Evolutionary conservation across 2,329 filamentous ascomycete genomes (phyloP).

Genomic region (Xylariaceae sp.): DNA sequence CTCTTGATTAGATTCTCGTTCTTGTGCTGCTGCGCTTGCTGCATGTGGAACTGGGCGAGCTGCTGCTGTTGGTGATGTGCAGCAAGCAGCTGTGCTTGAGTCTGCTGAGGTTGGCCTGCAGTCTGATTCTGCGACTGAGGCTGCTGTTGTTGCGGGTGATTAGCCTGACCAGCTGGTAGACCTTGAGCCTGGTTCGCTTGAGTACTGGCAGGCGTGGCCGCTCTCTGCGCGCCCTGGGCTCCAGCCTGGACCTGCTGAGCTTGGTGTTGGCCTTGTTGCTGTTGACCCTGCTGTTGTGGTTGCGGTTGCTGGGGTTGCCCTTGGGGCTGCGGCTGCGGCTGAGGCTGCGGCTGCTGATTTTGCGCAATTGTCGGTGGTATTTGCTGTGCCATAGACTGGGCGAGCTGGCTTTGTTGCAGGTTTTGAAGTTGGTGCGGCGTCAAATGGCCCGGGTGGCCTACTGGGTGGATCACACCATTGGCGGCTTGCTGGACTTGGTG

Average conservation of each 20-base stretch:
- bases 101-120: slow-evolving; percentile 27
- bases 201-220: slow-evolving; percentile 16
- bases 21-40: slow-evolving; percentile 40
- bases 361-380: slow-evolving; percentile 35
- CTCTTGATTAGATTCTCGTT: slow-evolving; percentile 49
- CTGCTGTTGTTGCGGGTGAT: slow-evolving; percentile 33
- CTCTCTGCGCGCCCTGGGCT: slow-evolving; percentile 22
- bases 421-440: slow-evolving; percentile 40
- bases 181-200: slow-evolving; percentile 32
- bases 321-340: slow-evolving; percentile 19
- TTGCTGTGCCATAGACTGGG: slow-evolving; percentile 37
- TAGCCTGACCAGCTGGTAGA: slow-evolving; percentile 21
- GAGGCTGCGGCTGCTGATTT: slow-evolving; percentile 34
- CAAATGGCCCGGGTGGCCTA: slow-evolving; percentile 34
- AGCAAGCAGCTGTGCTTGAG: slow-evolving; percentile 34
- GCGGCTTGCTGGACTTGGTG: slow-evolving; percentile 38
- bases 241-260: slow-evolving; percentile 20
- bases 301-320: slow-evolving; percentile 9
- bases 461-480: slow-evolving; percentile 40
- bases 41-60: slow-evolving; percentile 22
- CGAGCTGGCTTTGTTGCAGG: slow-evolving; percentile 32
- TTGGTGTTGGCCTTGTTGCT: slow-evolving; percentile 23
- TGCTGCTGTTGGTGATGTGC: slow-evolving; percentile 38
- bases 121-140: slow-evolving; percentile 29
- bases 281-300: slow-evolving; percentile 17